Evolutionary conservation across 257 asterid species (phyloP).

Genomic region (Echites panduratus): DNA sequence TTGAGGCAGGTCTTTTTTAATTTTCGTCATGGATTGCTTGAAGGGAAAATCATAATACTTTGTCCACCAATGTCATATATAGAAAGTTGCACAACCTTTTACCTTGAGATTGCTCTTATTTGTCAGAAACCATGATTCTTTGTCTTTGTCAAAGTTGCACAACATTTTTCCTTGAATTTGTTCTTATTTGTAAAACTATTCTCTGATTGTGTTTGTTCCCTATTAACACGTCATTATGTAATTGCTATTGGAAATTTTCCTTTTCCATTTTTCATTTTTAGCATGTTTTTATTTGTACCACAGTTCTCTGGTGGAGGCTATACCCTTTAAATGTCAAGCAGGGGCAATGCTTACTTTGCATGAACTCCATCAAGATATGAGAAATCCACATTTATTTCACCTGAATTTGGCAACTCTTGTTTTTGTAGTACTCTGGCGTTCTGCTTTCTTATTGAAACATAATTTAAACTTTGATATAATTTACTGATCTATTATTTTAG

Average conservation of each 20-base stretch:
- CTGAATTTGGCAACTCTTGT: neutral
- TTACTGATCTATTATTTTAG: neutral
- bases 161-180: no score
- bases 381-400: neutral
- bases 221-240: neutral
- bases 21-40: neutral
- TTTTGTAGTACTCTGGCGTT: neutral
- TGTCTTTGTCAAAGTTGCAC: no score
- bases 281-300: neutral
- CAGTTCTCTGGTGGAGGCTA: neutral
- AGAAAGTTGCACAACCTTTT: slow-evolving; percentile 1
- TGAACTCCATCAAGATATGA: neutral
- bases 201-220: neutral
- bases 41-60: neutral
- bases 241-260: neutral
- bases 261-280: neutral
- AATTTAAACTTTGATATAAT: neutral
- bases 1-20: neutral
- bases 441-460: neutral
- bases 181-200: neutral
- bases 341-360: no score
- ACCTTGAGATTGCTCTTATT: neutral
- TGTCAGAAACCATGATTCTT: no score
- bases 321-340: neutral
- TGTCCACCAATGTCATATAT: neutral